Conservation (phyloP, 371 early-diverging fungal species). For the Syncephalis plumigaleata region DNA sequence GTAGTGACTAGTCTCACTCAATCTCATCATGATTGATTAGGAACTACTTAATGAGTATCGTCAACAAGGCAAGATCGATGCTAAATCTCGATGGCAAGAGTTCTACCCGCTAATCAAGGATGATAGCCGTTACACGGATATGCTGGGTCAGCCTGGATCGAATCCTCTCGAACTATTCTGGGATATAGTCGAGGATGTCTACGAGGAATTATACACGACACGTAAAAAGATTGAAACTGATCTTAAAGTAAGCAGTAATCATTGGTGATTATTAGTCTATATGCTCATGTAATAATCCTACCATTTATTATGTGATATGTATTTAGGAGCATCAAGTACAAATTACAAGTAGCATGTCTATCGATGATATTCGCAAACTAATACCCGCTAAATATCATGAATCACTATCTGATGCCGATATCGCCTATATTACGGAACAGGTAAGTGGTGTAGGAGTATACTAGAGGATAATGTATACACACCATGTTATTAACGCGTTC, state of each 20-base stretch:
- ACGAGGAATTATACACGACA: conserved; percentile 51
- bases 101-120: conserved; percentile 53
- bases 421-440: conserved; percentile 27
- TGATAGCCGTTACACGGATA: conserved; percentile 44
- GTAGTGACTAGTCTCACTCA: neutral
- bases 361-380: conserved; percentile 14
- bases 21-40: conserved; percentile 11
- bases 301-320: too few relatives aligned
- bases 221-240: conserved; percentile 44
- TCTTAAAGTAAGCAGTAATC: conserved; percentile 22
- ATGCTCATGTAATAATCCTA: too few relatives aligned
- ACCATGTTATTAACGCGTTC: too few relatives aligned
- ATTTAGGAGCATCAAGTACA: conserved; percentile 22
- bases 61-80: conserved; percentile 31
- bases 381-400: conserved; percentile 13
- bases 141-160: conserved; percentile 72
- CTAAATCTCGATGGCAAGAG: conserved; percentile 67
- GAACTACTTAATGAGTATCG: conserved; percentile 38
- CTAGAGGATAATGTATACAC: too few relatives aligned
- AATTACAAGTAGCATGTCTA: conserved; percentile 26
- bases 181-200: conserved; percentile 67
- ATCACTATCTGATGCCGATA: conserved; percentile 12
- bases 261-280: too few relatives aligned
- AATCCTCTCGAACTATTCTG: conserved; percentile 82
- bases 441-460: conserved; percentile 5